Evolutionary conservation across 2,329 filamentous ascomycete genomes (phyloP), one percentile per base, ranked within the genome.

Genomic region (Microdochium trichocladiopsis): DNA sequence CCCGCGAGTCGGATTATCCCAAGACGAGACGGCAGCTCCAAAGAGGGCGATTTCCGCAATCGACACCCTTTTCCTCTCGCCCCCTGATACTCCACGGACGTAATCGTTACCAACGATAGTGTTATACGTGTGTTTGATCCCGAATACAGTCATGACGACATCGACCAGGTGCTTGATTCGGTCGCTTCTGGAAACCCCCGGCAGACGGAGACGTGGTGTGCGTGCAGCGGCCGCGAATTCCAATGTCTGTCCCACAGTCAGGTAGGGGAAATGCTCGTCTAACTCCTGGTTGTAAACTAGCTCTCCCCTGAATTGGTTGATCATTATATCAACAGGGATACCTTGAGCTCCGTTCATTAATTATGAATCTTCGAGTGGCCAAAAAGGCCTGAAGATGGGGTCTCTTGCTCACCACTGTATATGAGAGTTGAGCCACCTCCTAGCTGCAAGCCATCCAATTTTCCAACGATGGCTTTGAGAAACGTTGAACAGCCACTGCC

Each of bases 101-200:
- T 77, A 86, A 33, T 82, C 82, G 54, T 88, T 80, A 1, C 86
- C 86, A 4, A 88, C 82, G 59, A 83, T 86, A 4, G 86, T 89
- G 24, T 84, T 74, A 14, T 71, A 58, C 0, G 83, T 86, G 58
- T 87, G 83, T 4, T 66, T 76, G 47, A 86, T 82, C 67, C 82
- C 82, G 58, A 86, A 84, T 0, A 85, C 65, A 48, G 81, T 80
- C 53, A 81, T 77, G 53, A 85, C 79, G 8, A 79, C 80, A 28
- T 79, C 74, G n/a, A 83, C 75, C 14, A 82, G 68, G 49, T 84
- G 82, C 8, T 78, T 76, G 0, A 83, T 83, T 33, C 28, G 28
- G 28, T 33, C 28, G 28, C 28, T 33, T 33, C 28, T 33, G 28
- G 28, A 33, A 14, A 33, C 28, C 28, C 28, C 28, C 28, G 28